phyloP scores from a whole-genome alignment of 345 rosid species.

The Durio zibethinus region DNA sequence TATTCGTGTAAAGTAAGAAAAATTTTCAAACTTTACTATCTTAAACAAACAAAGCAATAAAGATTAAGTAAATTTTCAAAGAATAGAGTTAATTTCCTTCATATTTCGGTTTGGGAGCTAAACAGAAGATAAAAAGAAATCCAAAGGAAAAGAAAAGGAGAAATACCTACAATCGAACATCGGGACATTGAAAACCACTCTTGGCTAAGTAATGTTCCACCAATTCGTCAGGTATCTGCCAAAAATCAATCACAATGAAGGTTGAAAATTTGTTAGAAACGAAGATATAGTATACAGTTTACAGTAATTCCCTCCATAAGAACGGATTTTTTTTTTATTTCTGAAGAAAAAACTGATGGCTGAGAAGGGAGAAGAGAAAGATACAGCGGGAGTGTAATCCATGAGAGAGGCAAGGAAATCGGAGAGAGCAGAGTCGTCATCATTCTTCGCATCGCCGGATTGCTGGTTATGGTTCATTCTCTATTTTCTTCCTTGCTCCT shows the following conservation, averaged over 20 bases:
- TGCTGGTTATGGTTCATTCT: constrained; percentile 52
- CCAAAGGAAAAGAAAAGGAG: neutral
- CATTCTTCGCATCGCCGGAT: constrained; percentile 59
- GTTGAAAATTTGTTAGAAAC: neutral
- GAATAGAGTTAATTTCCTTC: neutral
- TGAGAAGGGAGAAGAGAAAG: neutral
- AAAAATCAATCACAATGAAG: neutral
- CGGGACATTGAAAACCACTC: constrained; percentile 97
- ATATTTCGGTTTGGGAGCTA: neutral
- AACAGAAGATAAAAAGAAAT: neutral
- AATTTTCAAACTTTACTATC: neutral
- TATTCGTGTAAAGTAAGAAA: neutral
- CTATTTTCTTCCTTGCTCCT: neutral
- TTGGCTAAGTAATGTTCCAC: constrained; percentile 94
- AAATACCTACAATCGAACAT: constrained; percentile 88
- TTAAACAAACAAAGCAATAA: neutral
- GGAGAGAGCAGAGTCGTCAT: constrained; percentile 73
- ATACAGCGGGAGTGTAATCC: constrained; percentile 87
- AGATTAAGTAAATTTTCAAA: neutral
- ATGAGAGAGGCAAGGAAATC: constrained; percentile 82
- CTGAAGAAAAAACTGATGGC: neutral
- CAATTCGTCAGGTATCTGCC: constrained; percentile 90
- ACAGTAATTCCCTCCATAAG: neutral
- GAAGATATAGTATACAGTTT: neutral
- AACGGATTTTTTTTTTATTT: neutral